Evolutionary conservation across 257 asterid species (phyloP).

Genomic region (Paraleonurus japonicus): DNA sequence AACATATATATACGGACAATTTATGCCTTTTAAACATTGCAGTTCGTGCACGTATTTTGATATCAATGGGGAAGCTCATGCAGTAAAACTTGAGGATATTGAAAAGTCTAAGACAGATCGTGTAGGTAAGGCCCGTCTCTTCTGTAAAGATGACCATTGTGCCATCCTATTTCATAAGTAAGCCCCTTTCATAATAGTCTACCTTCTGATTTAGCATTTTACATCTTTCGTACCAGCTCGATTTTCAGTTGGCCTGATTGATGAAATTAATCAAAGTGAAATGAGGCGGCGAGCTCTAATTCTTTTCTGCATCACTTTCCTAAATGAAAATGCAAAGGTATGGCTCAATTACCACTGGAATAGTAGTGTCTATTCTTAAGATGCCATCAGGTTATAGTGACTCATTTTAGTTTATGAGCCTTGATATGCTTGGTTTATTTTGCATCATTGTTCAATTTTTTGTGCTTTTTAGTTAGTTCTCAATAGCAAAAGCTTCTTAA

Average conservation of each 20-base stretch:
- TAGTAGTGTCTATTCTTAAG: background rate
- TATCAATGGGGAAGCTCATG: conserved; percentile 49
- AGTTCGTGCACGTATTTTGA: conserved; percentile 75
- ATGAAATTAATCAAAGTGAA: conserved; percentile 85
- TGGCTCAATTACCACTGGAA: background rate
- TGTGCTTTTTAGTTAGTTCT: background rate
- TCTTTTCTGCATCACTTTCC: conserved; percentile 75
- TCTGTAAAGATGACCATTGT: background rate
- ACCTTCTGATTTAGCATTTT: conserved; percentile 16
- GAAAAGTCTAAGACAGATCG: conserved; percentile 64
- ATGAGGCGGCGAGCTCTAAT: conserved; percentile 78
- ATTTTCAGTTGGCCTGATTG: conserved; percentile 62
- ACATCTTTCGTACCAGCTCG: conserved; percentile 48
- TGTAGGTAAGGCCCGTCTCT: conserved; percentile 55
- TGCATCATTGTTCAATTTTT: background rate
- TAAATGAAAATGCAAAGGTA: conserved; percentile 74
- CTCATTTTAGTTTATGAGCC: background rate
- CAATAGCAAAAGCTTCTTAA: too few relatives aligned
- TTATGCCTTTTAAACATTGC: conserved; percentile 30
- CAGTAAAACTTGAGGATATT: conserved; percentile 54
- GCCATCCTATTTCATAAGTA: conserved; percentile 20
- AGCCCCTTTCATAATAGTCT: background rate
- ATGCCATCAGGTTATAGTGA: too few relatives aligned
- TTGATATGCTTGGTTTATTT: background rate
- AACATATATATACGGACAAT: background rate